These are phyloP conservation scores for Choiromyces venosus DNA, from an alignment of 495 filamentous ascomycete species.

Conservation along the genomic window DNA sequence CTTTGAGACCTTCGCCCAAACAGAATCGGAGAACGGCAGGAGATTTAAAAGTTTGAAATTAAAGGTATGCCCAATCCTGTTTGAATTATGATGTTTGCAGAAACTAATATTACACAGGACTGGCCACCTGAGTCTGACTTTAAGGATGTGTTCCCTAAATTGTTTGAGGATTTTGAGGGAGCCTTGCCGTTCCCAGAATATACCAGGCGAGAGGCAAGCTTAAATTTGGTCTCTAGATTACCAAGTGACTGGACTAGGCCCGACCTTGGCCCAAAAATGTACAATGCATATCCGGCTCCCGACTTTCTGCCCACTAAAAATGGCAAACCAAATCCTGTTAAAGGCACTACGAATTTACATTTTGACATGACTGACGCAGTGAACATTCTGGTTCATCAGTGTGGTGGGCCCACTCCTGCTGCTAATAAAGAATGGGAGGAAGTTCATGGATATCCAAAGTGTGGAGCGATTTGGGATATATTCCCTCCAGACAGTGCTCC, in stretches of 20 bases:
- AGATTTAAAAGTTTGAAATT: background rate
- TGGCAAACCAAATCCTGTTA: constrained; percentile 1
- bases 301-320: constrained; percentile 31
- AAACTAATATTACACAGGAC: constrained; percentile 38
- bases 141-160: constrained; percentile 32
- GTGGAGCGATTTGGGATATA: constrained; percentile 44
- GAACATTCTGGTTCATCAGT: constrained; percentile 41
- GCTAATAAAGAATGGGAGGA: background rate
- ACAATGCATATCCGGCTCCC: constrained; percentile 37
- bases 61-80: background rate
- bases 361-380: constrained; percentile 43
- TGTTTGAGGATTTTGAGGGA: constrained; percentile 41
- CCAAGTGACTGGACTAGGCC: constrained; percentile 29
- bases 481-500: constrained; percentile 35
- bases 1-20: constrained; percentile 29
- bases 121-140: constrained; percentile 42
- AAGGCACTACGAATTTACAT: constrained; percentile 42
- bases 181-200: constrained; percentile 41
- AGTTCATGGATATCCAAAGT: constrained; percentile 21
- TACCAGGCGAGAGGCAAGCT: constrained; percentile 30
- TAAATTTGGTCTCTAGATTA: constrained; percentile 40
- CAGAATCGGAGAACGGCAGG: background rate
- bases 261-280: constrained; percentile 43
- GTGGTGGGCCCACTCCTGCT: constrained; percentile 28
- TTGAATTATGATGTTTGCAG: background rate